Base-by-base conservation (phyloP, 2,329 filamentous ascomycete species). In the Fusarium domesticum region DNA sequence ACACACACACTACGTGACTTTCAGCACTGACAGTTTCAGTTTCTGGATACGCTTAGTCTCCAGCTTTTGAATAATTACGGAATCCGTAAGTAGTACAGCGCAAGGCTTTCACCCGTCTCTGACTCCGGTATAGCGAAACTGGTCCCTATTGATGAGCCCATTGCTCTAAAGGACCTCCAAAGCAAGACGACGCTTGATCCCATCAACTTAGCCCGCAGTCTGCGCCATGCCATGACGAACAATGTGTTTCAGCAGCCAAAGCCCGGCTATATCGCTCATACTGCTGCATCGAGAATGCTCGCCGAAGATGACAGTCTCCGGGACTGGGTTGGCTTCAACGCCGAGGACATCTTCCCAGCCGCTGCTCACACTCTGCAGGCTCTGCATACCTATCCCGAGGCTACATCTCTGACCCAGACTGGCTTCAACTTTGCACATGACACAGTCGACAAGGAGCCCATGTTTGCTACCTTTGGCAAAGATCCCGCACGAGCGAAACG, bases 221-320 rank as follows among this genome's bases (percentile, higher is more conserved):
- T 80, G 19, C 75, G 79, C 6, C 73, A 81, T 58, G 77, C 74
- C 31, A 81, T 82, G 70, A 81, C 77, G 11, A 77, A 74, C 51
- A 66, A 69, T 10, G 70, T 83, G 45, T 81, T 84, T 62, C 57
- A 64, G 34, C 79, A 83, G 52, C 70, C 74, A 1, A 59, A 60
- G 5, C 72, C 75, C 0, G 73, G 74, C 1, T 48, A 70, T 3
- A 72, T 83, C 47, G 73, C 72, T 7, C 81, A 84, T 58, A 81
- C 76, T 2, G 73, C 76, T 1, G 70, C 72, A 2, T 82, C 78
- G 2, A 70, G 70, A 4, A 60, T 74, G 3, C 68, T 84, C 1
- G 73, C 71, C 11, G 67, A 74, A 42, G 73, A 81, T 53, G 50
- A 57, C 2, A 58, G 63, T 18, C 69, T 81, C 43, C 68, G 72